These are phyloP conservation scores for Lodderomyces margitis DNA, from an alignment of 1,139 yeast species.

Conservation along the genomic window DNA sequence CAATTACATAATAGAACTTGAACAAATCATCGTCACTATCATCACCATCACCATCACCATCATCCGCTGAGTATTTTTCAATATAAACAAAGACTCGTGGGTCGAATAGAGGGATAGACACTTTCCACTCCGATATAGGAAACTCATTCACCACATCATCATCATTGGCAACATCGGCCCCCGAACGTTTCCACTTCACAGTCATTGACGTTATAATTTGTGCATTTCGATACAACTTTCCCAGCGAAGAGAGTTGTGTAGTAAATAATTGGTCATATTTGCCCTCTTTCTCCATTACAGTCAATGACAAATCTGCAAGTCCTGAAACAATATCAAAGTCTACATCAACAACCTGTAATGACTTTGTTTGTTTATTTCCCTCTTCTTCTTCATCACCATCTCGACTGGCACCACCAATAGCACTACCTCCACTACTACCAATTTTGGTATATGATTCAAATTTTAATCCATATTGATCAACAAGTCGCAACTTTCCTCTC, in stretches of 20 bases:
- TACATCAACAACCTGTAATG: conserved; percentile 18
- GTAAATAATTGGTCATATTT: conserved; percentile 20
- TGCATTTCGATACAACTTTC: conserved; percentile 33
- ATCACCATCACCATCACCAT: conserved; percentile 14
- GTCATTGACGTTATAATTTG: conserved; percentile 25
- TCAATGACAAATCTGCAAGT: conserved; percentile 32
- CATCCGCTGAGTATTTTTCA: neutral
- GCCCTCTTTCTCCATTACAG: conserved; percentile 6
- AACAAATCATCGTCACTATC: conserved; percentile 15
- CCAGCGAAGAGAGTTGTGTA: conserved; percentile 19
- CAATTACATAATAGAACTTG: conserved; percentile 52
- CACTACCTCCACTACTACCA: too few relatives aligned
- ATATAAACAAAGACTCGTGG: conserved; percentile 56
- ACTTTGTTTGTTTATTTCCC: conserved; percentile 12
- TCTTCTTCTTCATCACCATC: neutral
- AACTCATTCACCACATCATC: conserved; percentile 21
- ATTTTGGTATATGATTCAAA: neutral
- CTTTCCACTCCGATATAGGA: conserved; percentile 41
- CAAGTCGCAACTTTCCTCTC: conserved; percentile 3
- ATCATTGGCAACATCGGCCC: neutral
- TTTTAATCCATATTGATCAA: neutral
- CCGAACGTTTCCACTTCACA: conserved; percentile 35
- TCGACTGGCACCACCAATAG: too few relatives aligned
- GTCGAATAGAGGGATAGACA: conserved; percentile 61
- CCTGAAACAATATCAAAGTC: conserved; percentile 26